A percentile compares a stretch with the other conserved stretches of the same genome.
phyloP scores from a whole-genome alignment of 768 basidiomycete genomes.

The Russula emetica region DNA sequence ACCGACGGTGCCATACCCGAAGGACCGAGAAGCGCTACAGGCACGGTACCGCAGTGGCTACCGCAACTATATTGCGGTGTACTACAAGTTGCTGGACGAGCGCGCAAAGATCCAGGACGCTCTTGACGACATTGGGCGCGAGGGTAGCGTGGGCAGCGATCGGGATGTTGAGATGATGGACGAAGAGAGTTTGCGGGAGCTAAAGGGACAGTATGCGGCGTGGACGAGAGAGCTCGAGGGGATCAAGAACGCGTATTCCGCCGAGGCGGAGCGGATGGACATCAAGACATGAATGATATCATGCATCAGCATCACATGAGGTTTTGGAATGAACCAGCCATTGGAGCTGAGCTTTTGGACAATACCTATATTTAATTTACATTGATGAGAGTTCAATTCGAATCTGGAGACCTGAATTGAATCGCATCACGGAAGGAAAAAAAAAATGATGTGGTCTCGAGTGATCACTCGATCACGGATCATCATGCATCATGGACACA shows the following conservation, averaged over 20 bases:
- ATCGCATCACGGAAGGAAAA: too few relatives aligned
- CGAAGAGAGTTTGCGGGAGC: slow-evolving; percentile 45
- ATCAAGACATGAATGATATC: slow-evolving; percentile 2
- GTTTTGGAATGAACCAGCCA: too few relatives aligned
- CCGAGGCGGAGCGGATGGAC: slow-evolving; percentile 29
- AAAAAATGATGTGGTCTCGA: too few relatives aligned
- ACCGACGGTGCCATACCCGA: slow-evolving; percentile 36
- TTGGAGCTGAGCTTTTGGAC: not conserved
- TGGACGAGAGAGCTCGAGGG: slow-evolving; percentile 51
- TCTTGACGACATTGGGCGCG: slow-evolving; percentile 40
- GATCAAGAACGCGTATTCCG: slow-evolving; percentile 42
- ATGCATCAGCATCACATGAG: too few relatives aligned
- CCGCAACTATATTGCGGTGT: slow-evolving; percentile 46
- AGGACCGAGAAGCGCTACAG: slow-evolving; percentile 51
- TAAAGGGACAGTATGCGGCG: slow-evolving; percentile 44
- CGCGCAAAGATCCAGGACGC: slow-evolving; percentile 51
- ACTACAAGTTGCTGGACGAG: slow-evolving; percentile 46
- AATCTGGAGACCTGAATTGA: not conserved
- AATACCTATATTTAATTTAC: slow-evolving; percentile 17
- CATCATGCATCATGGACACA: too few relatives aligned
- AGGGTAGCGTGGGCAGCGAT: slow-evolving; percentile 43
- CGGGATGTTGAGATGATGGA: slow-evolving; percentile 46
- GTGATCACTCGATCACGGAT: too few relatives aligned
- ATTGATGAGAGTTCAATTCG: not conserved
- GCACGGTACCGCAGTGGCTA: slow-evolving; percentile 51